These are phyloP conservation scores for Curvularia eragrostidis DNA, from an alignment of 2,329 filamentous ascomycete genomes.

Conservation along the genomic window DNA sequence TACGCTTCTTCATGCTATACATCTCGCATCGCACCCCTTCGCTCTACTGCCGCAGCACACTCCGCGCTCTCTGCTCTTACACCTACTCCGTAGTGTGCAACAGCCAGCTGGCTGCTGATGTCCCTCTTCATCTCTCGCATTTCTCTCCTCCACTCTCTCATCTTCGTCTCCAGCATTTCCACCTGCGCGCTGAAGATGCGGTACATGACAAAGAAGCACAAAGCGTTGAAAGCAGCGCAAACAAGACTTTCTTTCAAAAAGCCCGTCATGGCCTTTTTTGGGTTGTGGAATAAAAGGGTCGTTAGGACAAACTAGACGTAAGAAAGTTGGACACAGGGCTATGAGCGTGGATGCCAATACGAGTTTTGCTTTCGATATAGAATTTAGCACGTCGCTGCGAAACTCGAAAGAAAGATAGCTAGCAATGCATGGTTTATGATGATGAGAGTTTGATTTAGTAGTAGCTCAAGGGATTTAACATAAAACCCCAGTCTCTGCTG, in stretches of 20 bases:
- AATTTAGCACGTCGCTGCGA: too few species aligned
- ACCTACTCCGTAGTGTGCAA: background rate
- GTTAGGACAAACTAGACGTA: too few species aligned
- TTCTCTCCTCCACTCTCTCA: background rate
- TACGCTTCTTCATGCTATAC: background rate
- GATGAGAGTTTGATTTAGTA: too few species aligned
- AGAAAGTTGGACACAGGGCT: background rate
- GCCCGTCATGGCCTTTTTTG: background rate
- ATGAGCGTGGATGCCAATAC: background rate
- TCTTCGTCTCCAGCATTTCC: background rate
- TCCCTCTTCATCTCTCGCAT: background rate
- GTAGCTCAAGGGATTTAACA: too few species aligned
- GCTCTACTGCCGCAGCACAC: background rate
- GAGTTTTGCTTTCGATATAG: background rate
- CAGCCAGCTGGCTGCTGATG: background rate
- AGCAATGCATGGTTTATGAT: too few species aligned
- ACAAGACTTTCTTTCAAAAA: background rate
- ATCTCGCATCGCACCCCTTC: background rate
- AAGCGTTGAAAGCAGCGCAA: background rate
- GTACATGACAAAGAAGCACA: conserved; percentile 4
- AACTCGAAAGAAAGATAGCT: too few species aligned
- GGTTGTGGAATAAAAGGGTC: background rate
- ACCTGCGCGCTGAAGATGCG: conserved; percentile 7
- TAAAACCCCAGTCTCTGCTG: background rate
- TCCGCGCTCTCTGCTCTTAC: background rate